phyloP scores from a whole-genome alignment of 371 early-diverging fungal genomes.

The Rhizopus arrhizus region DNA sequence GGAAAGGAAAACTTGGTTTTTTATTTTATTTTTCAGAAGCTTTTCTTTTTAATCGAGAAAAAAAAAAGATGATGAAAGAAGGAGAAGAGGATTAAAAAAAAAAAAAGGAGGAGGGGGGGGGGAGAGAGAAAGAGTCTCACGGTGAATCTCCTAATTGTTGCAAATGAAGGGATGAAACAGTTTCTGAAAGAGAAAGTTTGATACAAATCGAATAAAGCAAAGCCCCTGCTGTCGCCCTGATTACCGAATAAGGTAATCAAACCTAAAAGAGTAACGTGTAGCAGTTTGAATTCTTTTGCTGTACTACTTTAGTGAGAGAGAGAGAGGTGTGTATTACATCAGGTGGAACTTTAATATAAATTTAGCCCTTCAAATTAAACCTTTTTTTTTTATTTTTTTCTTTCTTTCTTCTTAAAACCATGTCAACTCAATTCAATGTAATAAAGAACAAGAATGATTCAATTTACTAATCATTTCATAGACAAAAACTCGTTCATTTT shows the following conservation, averaged over 20 bases:
- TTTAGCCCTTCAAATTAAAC: background rate
- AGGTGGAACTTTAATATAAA: background rate
- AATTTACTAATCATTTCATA: too few relatives aligned
- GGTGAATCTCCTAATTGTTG: background rate
- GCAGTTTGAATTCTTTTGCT: background rate
- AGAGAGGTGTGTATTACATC: background rate
- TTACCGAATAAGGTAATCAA: background rate
- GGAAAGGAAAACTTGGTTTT: background rate
- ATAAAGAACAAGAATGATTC: too few relatives aligned
- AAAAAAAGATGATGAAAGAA: background rate
- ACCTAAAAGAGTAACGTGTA: background rate
- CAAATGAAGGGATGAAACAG: conserved; percentile 19
- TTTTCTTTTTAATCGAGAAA: conserved; percentile 4
- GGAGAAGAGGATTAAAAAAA: background rate
- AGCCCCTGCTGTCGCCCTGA: background rate
- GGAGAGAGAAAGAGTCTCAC: background rate
- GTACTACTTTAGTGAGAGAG: background rate
- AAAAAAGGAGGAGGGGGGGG: too few relatives aligned
- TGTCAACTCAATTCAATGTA: too few relatives aligned
- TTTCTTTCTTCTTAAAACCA: background rate
- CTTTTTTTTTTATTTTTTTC: background rate
- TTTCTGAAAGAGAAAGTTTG: too few relatives aligned
- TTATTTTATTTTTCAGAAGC: background rate
- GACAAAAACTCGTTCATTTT: conserved; percentile 20
- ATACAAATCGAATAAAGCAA: background rate